A percentile compares a stretch with the other conserved stretches of the same genome.
Evolutionary conservation across 495 filamentous ascomycete genomes (phyloP).

Genomic region (Apiosordaria backusii): DNA sequence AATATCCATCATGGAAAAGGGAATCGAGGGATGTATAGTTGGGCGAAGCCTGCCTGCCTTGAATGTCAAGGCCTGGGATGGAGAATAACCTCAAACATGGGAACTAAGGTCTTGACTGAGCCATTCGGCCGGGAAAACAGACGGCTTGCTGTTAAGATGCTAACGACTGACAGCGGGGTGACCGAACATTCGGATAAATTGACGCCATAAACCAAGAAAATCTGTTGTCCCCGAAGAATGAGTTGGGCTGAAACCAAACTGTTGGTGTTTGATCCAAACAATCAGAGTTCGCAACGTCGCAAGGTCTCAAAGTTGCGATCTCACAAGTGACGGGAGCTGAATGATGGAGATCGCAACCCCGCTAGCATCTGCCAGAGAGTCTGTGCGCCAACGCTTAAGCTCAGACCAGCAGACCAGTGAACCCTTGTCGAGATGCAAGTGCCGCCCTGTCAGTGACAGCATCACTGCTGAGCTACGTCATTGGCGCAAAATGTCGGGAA

Average conservation of each 20-base stretch:
- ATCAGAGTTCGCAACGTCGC: not conserved
- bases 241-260: not conserved
- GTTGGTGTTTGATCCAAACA: not conserved
- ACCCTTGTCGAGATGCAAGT: not conserved
- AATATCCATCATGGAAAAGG: not conserved
- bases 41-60: no score
- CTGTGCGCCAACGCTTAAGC: not conserved
- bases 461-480: not conserved
- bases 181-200: no score
- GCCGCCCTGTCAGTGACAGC: not conserved
- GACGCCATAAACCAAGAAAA: no score
- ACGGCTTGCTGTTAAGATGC: no score
- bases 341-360: not conserved
- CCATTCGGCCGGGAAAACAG: no score
- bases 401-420: not conserved
- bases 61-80: no score
- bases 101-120: no score
- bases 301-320: not conserved
- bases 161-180: no score
- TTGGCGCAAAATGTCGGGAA: not conserved
- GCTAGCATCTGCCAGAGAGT: not conserved
- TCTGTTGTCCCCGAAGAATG: no score
- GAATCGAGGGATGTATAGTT: not conserved
- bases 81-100: no score
- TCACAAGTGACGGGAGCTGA: not conserved